A percentile compares a stretch with the other conserved stretches of the same genome.
Evolutionary conservation across 176 grass and related monocot genomes (phyloP).

Genomic region (Zizania latifolia): DNA sequence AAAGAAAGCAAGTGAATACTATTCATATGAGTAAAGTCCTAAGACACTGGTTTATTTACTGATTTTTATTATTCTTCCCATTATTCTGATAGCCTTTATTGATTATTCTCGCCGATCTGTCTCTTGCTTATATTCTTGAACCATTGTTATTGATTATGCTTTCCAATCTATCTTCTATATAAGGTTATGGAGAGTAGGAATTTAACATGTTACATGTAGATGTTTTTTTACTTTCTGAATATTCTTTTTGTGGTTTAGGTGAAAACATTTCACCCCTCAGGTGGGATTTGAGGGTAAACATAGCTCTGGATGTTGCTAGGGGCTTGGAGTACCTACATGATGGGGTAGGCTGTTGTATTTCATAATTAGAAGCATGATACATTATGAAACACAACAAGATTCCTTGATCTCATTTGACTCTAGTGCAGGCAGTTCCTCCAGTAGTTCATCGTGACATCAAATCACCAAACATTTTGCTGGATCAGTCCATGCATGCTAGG

Average conservation of each 20-base stretch:
- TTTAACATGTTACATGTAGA: neutral
- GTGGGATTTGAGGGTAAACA: constrained; percentile 81
- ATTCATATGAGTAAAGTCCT: neutral
- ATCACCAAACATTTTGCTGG: constrained; percentile 91
- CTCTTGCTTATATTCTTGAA: neutral
- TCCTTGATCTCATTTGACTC: constrained; percentile 32
- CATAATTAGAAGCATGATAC: constrained; percentile 9
- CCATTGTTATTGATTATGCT: neutral
- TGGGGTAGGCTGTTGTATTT: constrained; percentile 52
- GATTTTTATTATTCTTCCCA: neutral
- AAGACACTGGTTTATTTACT: neutral
- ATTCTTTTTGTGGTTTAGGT: constrained; percentile 39
- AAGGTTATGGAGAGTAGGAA: neutral
- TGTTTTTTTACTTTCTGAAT: constrained; percentile 20
- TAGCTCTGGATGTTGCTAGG: constrained; percentile 92
- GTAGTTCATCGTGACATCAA: constrained; percentile 93
- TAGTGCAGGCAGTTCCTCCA: constrained; percentile 81
- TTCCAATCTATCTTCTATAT: neutral
- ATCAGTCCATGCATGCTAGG: constrained; percentile 82
- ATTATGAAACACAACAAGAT: neutral
- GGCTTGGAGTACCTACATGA: constrained; percentile 97
- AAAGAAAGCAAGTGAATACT: neutral
- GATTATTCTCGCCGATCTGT: no score
- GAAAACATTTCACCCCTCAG: constrained; percentile 53
- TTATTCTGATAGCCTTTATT: no score